Percentiles rank a stretch among this genome's conserved stretches.
Conservation (phyloP, 805 yeast genomes). For the Sugiyamaella chiloensis region DNA sequence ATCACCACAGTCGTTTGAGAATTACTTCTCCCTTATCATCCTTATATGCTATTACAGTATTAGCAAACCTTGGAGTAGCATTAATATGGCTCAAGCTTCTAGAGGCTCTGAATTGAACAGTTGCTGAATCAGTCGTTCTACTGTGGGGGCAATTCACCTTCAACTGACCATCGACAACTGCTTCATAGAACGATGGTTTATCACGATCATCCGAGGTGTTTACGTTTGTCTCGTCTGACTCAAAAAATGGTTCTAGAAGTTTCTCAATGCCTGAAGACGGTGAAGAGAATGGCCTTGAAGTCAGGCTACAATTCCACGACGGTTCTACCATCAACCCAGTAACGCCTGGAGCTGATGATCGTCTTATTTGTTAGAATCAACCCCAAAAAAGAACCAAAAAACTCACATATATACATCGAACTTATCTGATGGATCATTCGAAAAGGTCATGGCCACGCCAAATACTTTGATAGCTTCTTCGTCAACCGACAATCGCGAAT, state of each 20-base stretch:
- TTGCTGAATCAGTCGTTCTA: neutral
- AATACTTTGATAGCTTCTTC: conserved; percentile 18
- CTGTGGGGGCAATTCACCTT: neutral
- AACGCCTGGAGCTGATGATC: conserved; percentile 22
- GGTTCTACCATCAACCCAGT: conserved; percentile 21
- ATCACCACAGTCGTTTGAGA: conserved; percentile 15
- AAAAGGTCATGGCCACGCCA: conserved; percentile 20
- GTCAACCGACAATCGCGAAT: conserved; percentile 22
- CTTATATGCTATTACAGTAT: conserved; percentile 11
- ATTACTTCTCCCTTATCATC: conserved; percentile 8
- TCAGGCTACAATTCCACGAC: conserved; percentile 11
- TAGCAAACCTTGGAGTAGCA: conserved; percentile 15
- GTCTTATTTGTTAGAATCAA: neutral
- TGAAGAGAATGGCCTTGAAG: conserved; percentile 20
- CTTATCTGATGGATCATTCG: conserved; percentile 7
- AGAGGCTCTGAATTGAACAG: conserved; percentile 15
- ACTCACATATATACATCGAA: conserved; percentile 13
- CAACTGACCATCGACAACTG: conserved; percentile 18
- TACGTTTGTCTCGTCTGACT: conserved; percentile 15
- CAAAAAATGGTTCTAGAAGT: conserved; percentile 17
- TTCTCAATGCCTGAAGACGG: conserved; percentile 11
- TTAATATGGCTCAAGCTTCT: conserved; percentile 14
- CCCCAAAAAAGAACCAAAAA: neutral
- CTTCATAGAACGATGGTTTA: conserved; percentile 15
- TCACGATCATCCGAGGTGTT: conserved; percentile 5